Evolutionary conservation across 306 rosid species (phyloP).

Genomic region (Abrus precatorius): DNA sequence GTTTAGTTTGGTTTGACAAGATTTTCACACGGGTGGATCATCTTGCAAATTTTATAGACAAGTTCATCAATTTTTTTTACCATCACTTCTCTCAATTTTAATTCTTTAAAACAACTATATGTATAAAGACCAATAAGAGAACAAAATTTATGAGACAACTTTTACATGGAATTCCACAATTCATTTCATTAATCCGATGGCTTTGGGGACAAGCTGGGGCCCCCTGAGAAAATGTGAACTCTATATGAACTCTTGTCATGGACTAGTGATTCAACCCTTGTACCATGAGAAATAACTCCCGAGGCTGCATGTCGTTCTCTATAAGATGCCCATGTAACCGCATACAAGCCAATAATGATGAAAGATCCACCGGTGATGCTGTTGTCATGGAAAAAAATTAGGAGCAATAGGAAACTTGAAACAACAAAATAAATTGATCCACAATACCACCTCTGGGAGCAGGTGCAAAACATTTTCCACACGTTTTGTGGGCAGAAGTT

Average conservation of each 20-base stretch:
- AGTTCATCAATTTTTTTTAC: neutral
- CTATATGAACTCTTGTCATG: constrained; percentile 62
- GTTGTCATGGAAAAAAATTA: constrained; percentile 48
- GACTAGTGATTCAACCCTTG: constrained; percentile 65
- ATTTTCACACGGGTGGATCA: no score
- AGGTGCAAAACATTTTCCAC: neutral
- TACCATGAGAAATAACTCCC: constrained; percentile 58
- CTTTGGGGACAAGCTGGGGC: constrained; percentile 55
- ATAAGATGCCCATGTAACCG: constrained; percentile 89
- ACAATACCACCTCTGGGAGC: constrained; percentile 19
- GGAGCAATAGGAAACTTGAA: constrained; percentile 46
- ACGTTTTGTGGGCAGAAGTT: neutral
- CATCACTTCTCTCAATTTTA: constrained; percentile 4
- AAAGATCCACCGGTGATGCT: constrained; percentile 86
- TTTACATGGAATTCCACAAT: constrained; percentile 42
- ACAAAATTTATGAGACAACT: constrained; percentile 36
- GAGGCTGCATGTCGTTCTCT: constrained; percentile 72
- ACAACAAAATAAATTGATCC: neutral
- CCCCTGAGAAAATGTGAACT: constrained; percentile 65
- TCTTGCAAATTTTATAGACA: neutral
- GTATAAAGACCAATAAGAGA: constrained; percentile 17
- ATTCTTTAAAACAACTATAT: constrained; percentile 41
- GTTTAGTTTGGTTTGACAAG: no score
- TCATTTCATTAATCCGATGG: constrained; percentile 66
- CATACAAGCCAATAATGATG: constrained; percentile 82